Base-by-base conservation (phyloP, 139 green algal genomes). In the Coelastrella sp. region DNA sequence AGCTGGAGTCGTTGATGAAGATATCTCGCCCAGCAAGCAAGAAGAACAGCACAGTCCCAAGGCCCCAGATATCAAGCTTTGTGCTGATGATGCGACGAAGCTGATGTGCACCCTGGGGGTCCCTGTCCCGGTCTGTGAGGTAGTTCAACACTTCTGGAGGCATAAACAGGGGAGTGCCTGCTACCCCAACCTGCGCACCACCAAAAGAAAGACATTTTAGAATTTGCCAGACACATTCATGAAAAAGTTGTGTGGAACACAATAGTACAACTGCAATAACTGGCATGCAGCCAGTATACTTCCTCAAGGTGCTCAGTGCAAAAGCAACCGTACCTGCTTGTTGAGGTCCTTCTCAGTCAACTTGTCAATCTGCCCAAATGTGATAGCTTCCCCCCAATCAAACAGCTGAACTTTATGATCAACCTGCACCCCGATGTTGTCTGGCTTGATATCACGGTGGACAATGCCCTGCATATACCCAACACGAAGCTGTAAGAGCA, bases 381-480 rank as follows among this genome's bases (percentile, higher is more conserved):
- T 82, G 53, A 82, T 43, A 0, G 82, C 82, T 62, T 87, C 82
- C 3, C 82, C 82, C 69, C 71, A 87, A 71, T 87, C 82, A 75
- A 87, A 87, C 21, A 87, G 69, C 73, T 85, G 83, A 48, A 87
- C 48, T 5, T 35, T 77, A 38, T 77, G 41, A n/a, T 87, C 88
- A 13, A 25, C 23, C 8, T 63, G 78, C 23, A 91, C 57, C 13
- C 83, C 68, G 4, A 91, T 85, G 78, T 91, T 91, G 50, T 91
- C 88, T 19, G 88, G 88, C 85, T 91, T 91, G 45, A 91, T 87
- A 50, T 91, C 88, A 23, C 88, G 84, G 50, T 91, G 88, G 27
- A 91, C 59, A 37, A 91, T 85, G 40, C 84, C 88, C 84, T 81
- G 80, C 62, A 59, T 4, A 63, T 11, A 80, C 45, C 43, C n/a